Percentiles rank a stretch among this genome's conserved stretches.
Conservation (phyloP, 2,329 filamentous ascomycete genomes). For the Corinectria fuckeliana region DNA sequence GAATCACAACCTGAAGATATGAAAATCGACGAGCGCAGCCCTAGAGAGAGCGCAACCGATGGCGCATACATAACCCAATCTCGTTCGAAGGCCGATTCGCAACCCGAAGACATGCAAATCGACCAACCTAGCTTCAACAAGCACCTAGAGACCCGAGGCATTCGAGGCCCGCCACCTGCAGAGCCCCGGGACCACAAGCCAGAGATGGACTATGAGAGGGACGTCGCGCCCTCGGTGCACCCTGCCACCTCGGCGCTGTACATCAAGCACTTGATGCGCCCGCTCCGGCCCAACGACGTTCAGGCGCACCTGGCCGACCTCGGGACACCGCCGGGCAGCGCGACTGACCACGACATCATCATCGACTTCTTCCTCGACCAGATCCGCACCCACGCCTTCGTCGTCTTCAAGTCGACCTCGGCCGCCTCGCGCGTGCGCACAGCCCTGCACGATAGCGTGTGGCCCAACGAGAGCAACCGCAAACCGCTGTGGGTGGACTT, state of each 20-base stretch:
- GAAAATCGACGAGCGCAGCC: constrained; percentile 18
- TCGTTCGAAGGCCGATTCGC: background rate
- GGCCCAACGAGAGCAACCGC: constrained; percentile 85
- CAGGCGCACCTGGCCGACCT: constrained; percentile 73
- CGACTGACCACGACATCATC: constrained; percentile 61
- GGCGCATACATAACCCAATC: background rate
- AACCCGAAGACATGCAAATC: background rate
- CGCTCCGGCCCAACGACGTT: constrained; percentile 73
- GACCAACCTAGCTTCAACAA: constrained; percentile 16
- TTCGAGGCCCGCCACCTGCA: background rate
- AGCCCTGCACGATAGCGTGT: constrained; percentile 77
- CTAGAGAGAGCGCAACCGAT: constrained; percentile 23
- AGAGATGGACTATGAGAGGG: constrained; percentile 44
- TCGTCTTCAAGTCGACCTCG: constrained; percentile 70
- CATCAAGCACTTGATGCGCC: constrained; percentile 89
- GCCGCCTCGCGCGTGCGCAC: constrained; percentile 80
- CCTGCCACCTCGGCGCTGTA: constrained; percentile 80
- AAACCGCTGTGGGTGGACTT: constrained; percentile 91
- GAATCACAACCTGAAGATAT: constrained; percentile 22
- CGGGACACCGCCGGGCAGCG: constrained; percentile 63
- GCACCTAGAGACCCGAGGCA: background rate
- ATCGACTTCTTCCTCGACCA: constrained; percentile 79
- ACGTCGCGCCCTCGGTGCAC: constrained; percentile 67
- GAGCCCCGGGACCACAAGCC: constrained; percentile 23
- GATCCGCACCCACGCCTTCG: constrained; percentile 88